Base-by-base conservation (phyloP, 2,329 filamentous ascomycete genomes). In the Curvularia hawaiiensis region DNA sequence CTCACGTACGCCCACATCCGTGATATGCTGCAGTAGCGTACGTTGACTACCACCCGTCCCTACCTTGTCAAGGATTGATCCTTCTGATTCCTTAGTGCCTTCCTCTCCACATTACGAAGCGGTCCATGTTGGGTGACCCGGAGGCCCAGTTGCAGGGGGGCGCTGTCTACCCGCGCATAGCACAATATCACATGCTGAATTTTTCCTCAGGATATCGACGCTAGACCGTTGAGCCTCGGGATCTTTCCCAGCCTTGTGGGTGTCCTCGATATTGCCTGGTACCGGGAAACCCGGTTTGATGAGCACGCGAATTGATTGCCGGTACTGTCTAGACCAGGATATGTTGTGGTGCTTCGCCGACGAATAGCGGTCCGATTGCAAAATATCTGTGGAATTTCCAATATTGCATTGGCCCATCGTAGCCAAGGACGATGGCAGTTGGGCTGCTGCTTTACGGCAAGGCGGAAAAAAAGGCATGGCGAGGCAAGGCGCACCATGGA, bases 221-320 rank as follows among this genome's bases (percentile, higher is more conserved):
- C 44, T 57, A 52, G 44, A 35, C n/a, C 46, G 39, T 28, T 63
- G 56, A 53, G 50, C 59, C 61, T 61, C 59, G 59, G 61, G 61
- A 59, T 55, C 46, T 59, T 61, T 61, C 53, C 47, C 59, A 63
- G 47, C 30, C 47, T 51, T 57, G 51, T 52, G 47, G 54, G 44
- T 49, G 45, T 52, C 38, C 39, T 53, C 53, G 41, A 61, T 57
- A 59, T 57, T 57, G 52, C 40, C 40, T 45, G 30, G 52, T 52
- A 50, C 53, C 44, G 56, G 52, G 47, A 39, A 59, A 44, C 39
- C 48, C 44, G 53, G 48, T 53, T 52, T 22, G 35, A 40, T 24
- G 38, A 30, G 26, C 40, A 41, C 16, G 43, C 38, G 18, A 28
- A 50, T 33, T 54, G 44, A 43, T 45, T 51, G 35, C 39, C 38